Conservation (phyloP, 306 rosid species). For the Prunus salicina region DNA sequence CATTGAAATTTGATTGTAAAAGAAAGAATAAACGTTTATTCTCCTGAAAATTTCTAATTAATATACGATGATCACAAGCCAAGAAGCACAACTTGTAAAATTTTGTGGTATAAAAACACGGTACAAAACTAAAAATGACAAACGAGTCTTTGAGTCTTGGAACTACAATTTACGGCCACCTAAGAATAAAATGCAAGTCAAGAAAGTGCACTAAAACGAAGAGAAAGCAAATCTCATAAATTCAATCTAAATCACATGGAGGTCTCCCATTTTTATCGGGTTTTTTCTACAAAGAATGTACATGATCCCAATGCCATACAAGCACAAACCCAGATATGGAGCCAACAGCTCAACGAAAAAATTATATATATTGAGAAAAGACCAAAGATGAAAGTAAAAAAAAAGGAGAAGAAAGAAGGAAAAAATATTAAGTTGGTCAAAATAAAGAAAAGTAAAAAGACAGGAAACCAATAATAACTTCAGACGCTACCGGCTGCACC, state of each 20-base stretch:
- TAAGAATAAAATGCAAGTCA: background rate
- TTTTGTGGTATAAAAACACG: too few relatives aligned
- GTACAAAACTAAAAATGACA: too few relatives aligned
- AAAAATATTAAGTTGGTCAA: conserved; percentile 30
- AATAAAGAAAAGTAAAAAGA: conserved; percentile 3
- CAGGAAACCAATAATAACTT: conserved; percentile 22
- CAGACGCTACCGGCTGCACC: conserved; percentile 56
- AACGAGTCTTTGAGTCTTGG: too few relatives aligned
- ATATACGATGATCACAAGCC: too few relatives aligned
- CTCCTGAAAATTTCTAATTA: too few relatives aligned
- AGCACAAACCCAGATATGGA: conserved; percentile 41
- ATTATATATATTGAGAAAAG: conserved; percentile 27
- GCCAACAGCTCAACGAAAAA: conserved; percentile 22
- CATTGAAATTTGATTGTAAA: too few relatives aligned
- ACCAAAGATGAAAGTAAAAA: conserved; percentile 14
- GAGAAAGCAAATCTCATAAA: conserved; percentile 6
- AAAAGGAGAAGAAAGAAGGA: conserved; percentile 4
- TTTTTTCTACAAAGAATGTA: conserved; percentile 53
- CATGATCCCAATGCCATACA: conserved; percentile 54
- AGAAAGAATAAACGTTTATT: too few relatives aligned
- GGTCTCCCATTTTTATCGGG: conserved; percentile 20
- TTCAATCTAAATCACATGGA: conserved; percentile 31
- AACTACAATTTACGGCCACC: too few relatives aligned
- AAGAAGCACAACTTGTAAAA: too few relatives aligned
- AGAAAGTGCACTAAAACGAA: background rate